These are phyloP conservation scores for Bisporella sp. DNA, from an alignment of 2,329 filamentous ascomycete species.

Conservation along the genomic window DNA sequence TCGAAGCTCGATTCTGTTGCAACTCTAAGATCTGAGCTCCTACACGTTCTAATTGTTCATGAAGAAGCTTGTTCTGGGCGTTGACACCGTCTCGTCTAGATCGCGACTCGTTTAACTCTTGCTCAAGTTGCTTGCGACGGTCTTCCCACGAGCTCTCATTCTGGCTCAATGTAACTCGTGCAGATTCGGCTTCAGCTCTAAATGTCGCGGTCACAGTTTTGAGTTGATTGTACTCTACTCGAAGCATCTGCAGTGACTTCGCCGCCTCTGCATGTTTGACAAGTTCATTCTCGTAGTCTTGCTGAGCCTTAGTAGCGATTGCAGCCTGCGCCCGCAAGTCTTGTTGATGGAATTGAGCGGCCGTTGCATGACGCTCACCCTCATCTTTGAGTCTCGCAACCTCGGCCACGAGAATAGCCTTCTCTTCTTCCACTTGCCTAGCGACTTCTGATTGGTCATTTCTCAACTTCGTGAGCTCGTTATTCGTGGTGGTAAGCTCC, in stretches of 20 bases:
- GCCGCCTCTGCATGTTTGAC: slow-evolving; percentile 95
- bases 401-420: slow-evolving; percentile 69
- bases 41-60: slow-evolving; percentile 81
- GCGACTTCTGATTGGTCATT: slow-evolving; percentile 71
- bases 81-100: slow-evolving; percentile 76
- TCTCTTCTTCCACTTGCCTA: slow-evolving; percentile 73
- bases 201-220: slow-evolving; percentile 71
- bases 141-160: slow-evolving; percentile 87
- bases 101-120: slow-evolving; percentile 73
- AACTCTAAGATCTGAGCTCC: slow-evolving; percentile 71
- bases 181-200: slow-evolving; percentile 77
- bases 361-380: slow-evolving; percentile 69
- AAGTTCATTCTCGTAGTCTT: slow-evolving; percentile 91
- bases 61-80: slow-evolving; percentile 83
- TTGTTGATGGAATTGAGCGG: slow-evolving; percentile 79
- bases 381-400: slow-evolving; percentile 77
- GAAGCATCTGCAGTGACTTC: slow-evolving; percentile 70
- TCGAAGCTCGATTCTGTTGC: slow-evolving; percentile 63
- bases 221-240: slow-evolving; percentile 73
- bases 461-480: slow-evolving; percentile 71
- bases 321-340: slow-evolving; percentile 90
- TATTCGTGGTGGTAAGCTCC: slow-evolving; percentile 76
- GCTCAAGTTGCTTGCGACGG: slow-evolving; percentile 71
- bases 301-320: slow-evolving; percentile 86
- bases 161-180: slow-evolving; percentile 69